Evolutionary conservation across 192 early-diverging fungal genomes (phyloP), one percentile per base, ranked within the genome.

Genomic region (Backusella macrospora): DNA sequence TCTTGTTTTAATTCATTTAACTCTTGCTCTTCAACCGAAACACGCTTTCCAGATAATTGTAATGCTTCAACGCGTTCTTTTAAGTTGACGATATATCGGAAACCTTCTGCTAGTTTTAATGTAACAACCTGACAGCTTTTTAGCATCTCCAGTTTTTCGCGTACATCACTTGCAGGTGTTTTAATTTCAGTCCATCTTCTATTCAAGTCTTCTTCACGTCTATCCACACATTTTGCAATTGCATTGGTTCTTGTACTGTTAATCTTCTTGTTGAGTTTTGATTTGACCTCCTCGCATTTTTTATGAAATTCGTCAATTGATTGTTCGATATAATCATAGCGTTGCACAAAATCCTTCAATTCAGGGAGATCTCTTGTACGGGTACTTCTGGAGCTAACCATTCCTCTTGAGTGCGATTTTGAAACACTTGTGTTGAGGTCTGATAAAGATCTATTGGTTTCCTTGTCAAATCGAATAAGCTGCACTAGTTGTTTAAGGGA

Each of bases 11-110:
- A 23, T n/a, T 49, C 68, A 26, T 62, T 67, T 43, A 80, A 63
- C 37, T 80, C 78, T 55, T 68, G 47, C 16, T 76, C 73, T 67
- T 80, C 78, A 18, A 80, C 65, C 8, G 78, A 65, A 12, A 80
- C 71, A 23, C 65, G 62, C 40, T 72, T 71, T 34, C 74, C 78
- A 9, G 65, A 63, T 26, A 81, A 40, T 13, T 81, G 72, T 3
- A 81, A 55, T 59, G 64, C 65, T 2, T 77, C 68, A 15, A 81
- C 40, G 6, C 73, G 68, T 15, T 74, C 69, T 7, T 71, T 77
- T 18, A 77, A 65, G 26, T 77, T 52, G 43, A 44, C 64, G 13
- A 81, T 73, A 26, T 78, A 77, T n/a, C 65, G 44, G 13, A 75
- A 46, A 13, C 65, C 43, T 45, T 77, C 76, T 13, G 26, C 71